Percentiles rank a stretch among this genome's conserved stretches.
Conservation (phyloP, 768 basidiomycete species). For the Wakefieldia striispora region DNA sequence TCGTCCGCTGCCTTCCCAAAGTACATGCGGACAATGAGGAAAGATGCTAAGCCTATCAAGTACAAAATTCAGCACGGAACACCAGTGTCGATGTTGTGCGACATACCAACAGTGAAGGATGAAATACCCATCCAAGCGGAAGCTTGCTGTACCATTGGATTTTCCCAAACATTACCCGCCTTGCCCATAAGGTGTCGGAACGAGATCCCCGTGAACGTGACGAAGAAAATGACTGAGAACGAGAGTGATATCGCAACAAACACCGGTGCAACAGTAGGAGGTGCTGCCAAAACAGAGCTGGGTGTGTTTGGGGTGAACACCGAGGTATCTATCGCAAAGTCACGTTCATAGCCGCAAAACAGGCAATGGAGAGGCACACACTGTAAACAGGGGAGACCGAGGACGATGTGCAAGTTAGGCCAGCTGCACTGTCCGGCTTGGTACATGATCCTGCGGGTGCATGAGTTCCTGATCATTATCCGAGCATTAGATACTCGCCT, state of each 20-base stretch:
- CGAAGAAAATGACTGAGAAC: conserved; percentile 59
- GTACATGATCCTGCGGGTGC: conserved; percentile 61
- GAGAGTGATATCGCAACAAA: conserved; percentile 63
- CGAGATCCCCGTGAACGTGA: conserved; percentile 63
- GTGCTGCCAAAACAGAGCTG: conserved; percentile 53
- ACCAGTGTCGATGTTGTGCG: neutral
- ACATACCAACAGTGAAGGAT: conserved; percentile 70
- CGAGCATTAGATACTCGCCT: conserved; percentile 40
- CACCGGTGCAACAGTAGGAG: conserved; percentile 56
- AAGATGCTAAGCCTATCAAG: conserved; percentile 57
- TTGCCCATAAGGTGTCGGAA: conserved; percentile 65
- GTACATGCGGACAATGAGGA: conserved; percentile 75
- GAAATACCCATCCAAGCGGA: conserved; percentile 76
- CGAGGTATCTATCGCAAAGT: conserved; percentile 50
- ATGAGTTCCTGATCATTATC: neutral
- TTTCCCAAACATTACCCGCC: conserved; percentile 48
- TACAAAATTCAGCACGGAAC: neutral
- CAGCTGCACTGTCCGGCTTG: conserved; percentile 45
- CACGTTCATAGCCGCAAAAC: neutral
- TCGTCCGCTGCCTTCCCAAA: conserved; percentile 77
- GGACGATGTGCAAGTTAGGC: conserved; percentile 54
- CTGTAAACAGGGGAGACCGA: conserved; percentile 61
- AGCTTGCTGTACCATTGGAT: conserved; percentile 52
- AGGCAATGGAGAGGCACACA: conserved; percentile 29
- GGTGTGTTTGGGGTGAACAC: conserved; percentile 59